Evolutionary conservation across 2,329 filamentous ascomycete species (phyloP).

Genomic region (Phialophora chinensis): DNA sequence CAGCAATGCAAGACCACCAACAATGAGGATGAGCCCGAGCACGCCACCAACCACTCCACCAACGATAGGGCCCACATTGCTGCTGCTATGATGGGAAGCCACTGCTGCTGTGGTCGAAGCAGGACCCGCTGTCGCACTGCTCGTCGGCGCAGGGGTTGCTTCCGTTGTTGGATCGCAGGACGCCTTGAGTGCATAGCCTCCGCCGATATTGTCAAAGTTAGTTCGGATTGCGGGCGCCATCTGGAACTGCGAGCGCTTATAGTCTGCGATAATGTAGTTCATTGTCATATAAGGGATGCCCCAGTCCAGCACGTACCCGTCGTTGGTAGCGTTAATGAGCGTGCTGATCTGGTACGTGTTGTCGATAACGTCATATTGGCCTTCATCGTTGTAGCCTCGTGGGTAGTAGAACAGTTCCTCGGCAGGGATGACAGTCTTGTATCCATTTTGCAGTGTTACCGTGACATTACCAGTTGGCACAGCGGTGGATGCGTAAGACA

Average conservation of each 20-base stretch:
- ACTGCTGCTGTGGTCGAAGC: conserved; percentile 5
- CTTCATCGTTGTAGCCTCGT: conserved; percentile 33
- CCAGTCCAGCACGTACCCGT: conserved; percentile 32
- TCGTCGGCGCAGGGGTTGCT: conserved; percentile 16
- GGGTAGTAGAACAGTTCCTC: conserved; percentile 37
- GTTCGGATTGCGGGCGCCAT: conserved; percentile 36
- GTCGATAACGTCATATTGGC: conserved; percentile 30
- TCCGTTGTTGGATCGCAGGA: conserved; percentile 31
- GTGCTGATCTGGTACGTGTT: conserved; percentile 29
- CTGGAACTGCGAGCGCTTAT: conserved; percentile 32
- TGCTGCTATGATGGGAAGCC: conserved; percentile 6
- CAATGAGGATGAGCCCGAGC: conserved; percentile 32
- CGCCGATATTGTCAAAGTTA: conserved; percentile 26
- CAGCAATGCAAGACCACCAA: conserved; percentile 27
- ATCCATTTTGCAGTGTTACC: conserved; percentile 35
- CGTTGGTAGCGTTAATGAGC: conserved; percentile 27
- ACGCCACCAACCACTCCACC: conserved; percentile 40
- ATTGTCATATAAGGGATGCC: conserved; percentile 38
- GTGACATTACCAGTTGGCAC: conserved; percentile 34
- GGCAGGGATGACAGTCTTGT: conserved; percentile 36
- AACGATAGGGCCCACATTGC: conserved; percentile 37
- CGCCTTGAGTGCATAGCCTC: conserved; percentile 30
- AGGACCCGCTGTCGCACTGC: conserved; percentile 1
- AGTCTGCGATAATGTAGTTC: conserved; percentile 39
- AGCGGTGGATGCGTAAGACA: conserved; percentile 23